These are phyloP conservation scores for Eucalyptus lansdowneana DNA, from an alignment of 345 rosid genomes.

Conservation along the genomic window DNA sequence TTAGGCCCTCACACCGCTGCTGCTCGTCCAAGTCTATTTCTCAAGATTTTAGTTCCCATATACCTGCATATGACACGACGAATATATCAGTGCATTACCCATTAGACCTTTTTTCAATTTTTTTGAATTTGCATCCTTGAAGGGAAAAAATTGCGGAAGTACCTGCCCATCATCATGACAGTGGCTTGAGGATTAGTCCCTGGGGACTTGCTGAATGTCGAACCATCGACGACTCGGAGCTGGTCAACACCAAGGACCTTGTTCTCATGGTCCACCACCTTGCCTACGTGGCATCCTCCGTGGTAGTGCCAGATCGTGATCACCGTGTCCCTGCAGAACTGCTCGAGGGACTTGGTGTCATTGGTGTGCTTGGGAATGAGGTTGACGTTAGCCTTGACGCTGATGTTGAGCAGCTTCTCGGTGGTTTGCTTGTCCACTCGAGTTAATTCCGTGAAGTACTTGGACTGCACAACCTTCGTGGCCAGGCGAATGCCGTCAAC, in stretches of 20 bases:
- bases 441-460: constrained; percentile 50
- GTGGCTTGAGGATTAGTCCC: constrained; percentile 99
- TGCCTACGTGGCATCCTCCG: constrained; percentile 85
- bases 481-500: constrained; percentile 58
- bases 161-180: constrained; percentile 99
- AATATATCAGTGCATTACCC: not conserved
- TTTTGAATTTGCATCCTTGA: not conserved
- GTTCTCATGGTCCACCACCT: constrained; percentile 45
- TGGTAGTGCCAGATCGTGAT: constrained; percentile 98
- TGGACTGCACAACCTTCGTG: constrained; percentile 48
- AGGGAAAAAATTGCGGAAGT: not conserved
- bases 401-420: constrained; percentile 58
- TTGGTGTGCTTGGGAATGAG: constrained; percentile 60
- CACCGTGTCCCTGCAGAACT: constrained; percentile 92
- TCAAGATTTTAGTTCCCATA: constrained; percentile 79
- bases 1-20: constrained; percentile 31
- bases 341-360: constrained; percentile 80
- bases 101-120: not conserved
- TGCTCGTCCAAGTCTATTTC: constrained; percentile 49
- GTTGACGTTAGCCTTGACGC: constrained; percentile 71
- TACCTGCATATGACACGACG: constrained; percentile 35
- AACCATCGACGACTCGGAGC: constrained; percentile 83
- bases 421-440: constrained; percentile 27
- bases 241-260: constrained; percentile 55
- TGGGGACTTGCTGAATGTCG: constrained; percentile 65